Percentiles rank a stretch among this genome's conserved stretches.
Conservation (phyloP, 306 rosid genomes). For the Malus fusca region DNA sequence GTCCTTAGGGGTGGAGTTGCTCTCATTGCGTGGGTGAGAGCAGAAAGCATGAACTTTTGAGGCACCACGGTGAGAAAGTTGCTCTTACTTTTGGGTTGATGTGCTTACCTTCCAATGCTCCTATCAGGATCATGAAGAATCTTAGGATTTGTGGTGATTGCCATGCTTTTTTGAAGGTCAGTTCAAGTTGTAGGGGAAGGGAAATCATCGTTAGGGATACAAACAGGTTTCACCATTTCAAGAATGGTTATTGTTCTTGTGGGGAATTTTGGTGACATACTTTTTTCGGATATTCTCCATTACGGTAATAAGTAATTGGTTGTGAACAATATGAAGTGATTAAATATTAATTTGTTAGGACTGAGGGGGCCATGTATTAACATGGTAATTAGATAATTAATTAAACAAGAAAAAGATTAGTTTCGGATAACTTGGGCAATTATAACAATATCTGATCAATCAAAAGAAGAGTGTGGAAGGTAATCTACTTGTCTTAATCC, state of each 20-base stretch:
- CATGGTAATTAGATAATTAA: background rate
- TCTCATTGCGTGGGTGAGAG: slow-evolving; percentile 65
- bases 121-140: slow-evolving; percentile 84
- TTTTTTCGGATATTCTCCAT: too few species aligned
- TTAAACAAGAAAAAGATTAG: background rate
- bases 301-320: background rate
- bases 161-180: slow-evolving; percentile 72
- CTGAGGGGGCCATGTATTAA: background rate
- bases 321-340: background rate
- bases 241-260: slow-evolving; percentile 56
- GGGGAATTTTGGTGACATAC: slow-evolving; percentile 60
- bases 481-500: slow-evolving; percentile 25
- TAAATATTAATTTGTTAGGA: too few species aligned
- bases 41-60: slow-evolving; percentile 55
- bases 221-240: slow-evolving; percentile 73
- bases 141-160: slow-evolving; percentile 93
- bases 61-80: slow-evolving; percentile 84
- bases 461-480: slow-evolving; percentile 3
- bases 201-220: slow-evolving; percentile 74
- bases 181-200: slow-evolving; percentile 37
- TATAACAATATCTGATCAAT: slow-evolving; percentile 26
- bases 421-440: background rate
- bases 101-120: slow-evolving; percentile 53
- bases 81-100: slow-evolving; percentile 67
- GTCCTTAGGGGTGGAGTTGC: too few species aligned